Conservation (phyloP, 2,329 filamentous ascomycete genomes). For the Alternaria gansuensis region DNA sequence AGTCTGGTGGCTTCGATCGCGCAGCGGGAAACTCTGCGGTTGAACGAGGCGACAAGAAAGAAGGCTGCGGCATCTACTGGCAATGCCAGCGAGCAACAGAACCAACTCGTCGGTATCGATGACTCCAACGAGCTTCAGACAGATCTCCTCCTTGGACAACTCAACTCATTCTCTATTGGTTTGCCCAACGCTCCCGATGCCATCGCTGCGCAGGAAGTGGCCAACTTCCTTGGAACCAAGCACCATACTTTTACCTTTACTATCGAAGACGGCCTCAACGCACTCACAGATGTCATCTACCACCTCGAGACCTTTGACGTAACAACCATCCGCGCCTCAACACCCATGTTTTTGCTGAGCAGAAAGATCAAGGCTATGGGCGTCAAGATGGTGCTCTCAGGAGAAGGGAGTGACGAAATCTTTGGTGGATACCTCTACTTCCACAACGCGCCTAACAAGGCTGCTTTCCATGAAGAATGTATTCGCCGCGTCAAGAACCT, state of each 20-base stretch:
- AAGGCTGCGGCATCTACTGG: conserved; percentile 49
- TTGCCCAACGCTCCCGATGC: conserved; percentile 92
- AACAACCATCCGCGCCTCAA: conserved; percentile 96
- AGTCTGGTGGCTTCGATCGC: conserved; percentile 95
- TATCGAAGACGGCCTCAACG: conserved; percentile 95
- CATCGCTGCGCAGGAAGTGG: conserved; percentile 88
- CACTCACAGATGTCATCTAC: conserved; percentile 95
- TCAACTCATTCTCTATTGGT: conserved; percentile 99
- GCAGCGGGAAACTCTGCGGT: conserved; percentile 85
- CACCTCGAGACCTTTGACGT: conserved; percentile 98
- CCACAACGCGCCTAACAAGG: conserved; percentile 89
- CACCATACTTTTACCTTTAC: conserved; percentile 99
- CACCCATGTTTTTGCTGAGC: conserved; percentile 96
- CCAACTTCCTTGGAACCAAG: conserved; percentile 95
- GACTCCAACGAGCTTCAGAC: conserved; percentile 89
- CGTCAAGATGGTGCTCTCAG: conserved; percentile 98
- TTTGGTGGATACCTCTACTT: conserved; percentile 99
- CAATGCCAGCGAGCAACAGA: conserved; percentile 32
- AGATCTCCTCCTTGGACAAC: conserved; percentile 87
- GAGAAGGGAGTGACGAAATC: conserved; percentile 97
- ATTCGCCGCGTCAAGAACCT: conserved; percentile 95
- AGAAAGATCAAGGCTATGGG: conserved; percentile 99
- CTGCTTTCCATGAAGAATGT: conserved; percentile 94
- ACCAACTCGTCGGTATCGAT: conserved; percentile 86
- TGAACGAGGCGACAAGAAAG: conserved; percentile 69